phyloP scores from a whole-genome alignment of 2,329 filamentous ascomycete species.

The Chrysosporium queenslandicum region DNA sequence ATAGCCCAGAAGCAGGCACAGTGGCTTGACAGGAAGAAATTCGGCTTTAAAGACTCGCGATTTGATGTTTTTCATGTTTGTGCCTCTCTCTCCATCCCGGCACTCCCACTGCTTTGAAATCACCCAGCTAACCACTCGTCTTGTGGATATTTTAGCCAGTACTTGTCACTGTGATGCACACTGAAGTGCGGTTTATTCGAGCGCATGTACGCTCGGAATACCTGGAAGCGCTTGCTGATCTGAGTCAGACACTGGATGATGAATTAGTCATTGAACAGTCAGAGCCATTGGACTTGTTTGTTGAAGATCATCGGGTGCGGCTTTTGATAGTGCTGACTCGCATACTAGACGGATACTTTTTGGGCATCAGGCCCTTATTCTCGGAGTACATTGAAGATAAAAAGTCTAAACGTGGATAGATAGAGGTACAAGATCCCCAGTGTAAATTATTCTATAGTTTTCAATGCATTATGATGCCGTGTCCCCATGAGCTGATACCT shows the following conservation, averaged over 20 bases:
- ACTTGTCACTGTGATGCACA: background rate
- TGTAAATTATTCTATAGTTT: no score
- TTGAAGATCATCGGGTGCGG: background rate
- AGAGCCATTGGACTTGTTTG: background rate
- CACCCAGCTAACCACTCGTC: no score
- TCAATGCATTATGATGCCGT: no score
- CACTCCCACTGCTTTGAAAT: no score
- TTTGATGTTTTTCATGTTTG: background rate
- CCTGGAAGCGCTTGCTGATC: slow-evolving; percentile 4
- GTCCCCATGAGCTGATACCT: no score
- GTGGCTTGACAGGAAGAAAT: background rate
- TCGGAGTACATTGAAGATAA: no score
- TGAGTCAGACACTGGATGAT: background rate
- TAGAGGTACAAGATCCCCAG: no score
- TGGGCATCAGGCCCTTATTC: background rate
- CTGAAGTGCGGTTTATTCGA: slow-evolving; percentile 3
- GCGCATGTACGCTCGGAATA: slow-evolving; percentile 1
- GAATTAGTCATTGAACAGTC: slow-evolving; percentile 1
- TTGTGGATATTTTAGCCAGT: slow-evolving; percentile 9
- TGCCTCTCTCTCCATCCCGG: background rate
- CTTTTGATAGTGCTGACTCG: background rate
- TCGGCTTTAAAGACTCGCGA: background rate
- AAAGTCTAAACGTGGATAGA: no score
- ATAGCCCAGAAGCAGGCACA: slow-evolving; percentile 8
- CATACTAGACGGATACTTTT: slow-evolving; percentile 6